A percentile compares a stretch with the other conserved stretches of the same genome.
Conservation (phyloP, 495 filamentous ascomycete species). For the Trichodelitschia bisporula region DNA sequence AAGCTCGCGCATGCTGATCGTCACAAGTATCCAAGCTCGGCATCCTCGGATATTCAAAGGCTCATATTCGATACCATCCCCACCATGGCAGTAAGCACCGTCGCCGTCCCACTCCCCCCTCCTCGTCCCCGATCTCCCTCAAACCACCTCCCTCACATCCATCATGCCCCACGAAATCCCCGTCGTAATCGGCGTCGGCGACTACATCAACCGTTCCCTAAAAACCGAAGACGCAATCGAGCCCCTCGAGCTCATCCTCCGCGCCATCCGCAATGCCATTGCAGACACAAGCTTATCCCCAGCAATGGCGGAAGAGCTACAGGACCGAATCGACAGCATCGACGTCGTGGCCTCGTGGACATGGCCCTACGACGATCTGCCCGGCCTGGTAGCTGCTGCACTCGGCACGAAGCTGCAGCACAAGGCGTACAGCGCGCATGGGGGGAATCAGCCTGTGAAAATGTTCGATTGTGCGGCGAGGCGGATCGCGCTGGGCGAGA, state of each 20-base stretch:
- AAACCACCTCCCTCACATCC: too few species aligned
- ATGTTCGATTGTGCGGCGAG: conserved; percentile 30
- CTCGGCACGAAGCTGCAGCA: conserved; percentile 16
- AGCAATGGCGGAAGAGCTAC: conserved; percentile 9
- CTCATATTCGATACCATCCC: too few species aligned
- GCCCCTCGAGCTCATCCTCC: conserved; percentile 24
- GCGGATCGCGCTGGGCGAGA: conserved; percentile 21
- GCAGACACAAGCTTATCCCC: conserved; percentile 18
- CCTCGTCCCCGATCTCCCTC: too few species aligned
- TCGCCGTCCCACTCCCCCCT: too few species aligned
- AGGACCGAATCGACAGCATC: conserved; percentile 25
- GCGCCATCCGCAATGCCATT: conserved; percentile 21
- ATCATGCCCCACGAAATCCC: conserved; percentile 12
- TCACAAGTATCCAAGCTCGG: too few species aligned
- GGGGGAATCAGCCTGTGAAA: conserved; percentile 26
- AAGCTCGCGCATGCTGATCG: too few species aligned
- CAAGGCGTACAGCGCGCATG: conserved; percentile 23
- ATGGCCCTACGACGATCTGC: conserved; percentile 28
- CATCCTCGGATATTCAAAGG: too few species aligned
- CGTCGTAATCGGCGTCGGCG: conserved; percentile 27
- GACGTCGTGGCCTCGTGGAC: conserved; percentile 31
- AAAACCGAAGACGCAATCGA: conserved; percentile 26
- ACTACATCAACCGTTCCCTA: conserved; percentile 24
- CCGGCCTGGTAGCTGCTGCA: conserved; percentile 18
- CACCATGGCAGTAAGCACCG: too few species aligned